phyloP scores from a whole-genome alignment of 2,329 filamentous ascomycete genomes.

The Seiridium cupressi region DNA sequence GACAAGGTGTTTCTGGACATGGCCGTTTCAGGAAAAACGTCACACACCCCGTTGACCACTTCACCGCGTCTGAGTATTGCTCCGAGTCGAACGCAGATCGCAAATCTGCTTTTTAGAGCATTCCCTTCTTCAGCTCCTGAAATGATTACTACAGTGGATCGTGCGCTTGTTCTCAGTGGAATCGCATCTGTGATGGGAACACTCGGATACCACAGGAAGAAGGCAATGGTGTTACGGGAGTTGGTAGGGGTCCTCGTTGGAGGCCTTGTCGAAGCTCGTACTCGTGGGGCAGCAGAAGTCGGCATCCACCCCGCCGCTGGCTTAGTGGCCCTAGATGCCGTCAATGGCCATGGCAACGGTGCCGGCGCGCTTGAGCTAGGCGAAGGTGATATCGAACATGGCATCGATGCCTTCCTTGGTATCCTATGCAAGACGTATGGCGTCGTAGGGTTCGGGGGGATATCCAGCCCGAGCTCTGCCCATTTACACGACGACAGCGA shows the following conservation, averaged over 20 bases:
- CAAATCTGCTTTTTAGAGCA: constrained; percentile 64
- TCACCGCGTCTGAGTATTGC: constrained; percentile 54
- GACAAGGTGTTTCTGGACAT: constrained; percentile 60
- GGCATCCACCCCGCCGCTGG: constrained; percentile 93
- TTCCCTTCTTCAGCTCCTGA: constrained; percentile 68
- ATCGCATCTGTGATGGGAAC: constrained; percentile 82
- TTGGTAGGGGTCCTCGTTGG: constrained; percentile 79
- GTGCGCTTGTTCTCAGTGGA: constrained; percentile 76
- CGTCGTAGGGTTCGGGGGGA: constrained; percentile 51
- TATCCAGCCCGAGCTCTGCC: constrained; percentile 22
- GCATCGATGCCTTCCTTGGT: constrained; percentile 62
- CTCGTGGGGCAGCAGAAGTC: constrained; percentile 90
- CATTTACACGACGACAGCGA: constrained; percentile 44
- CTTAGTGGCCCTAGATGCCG: constrained; percentile 67
- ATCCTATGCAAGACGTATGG: constrained; percentile 63
- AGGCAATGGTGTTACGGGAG: constrained; percentile 85
- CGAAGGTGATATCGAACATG: constrained; percentile 64
- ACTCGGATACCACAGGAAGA: constrained; percentile 82
- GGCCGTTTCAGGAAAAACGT: constrained; percentile 61
- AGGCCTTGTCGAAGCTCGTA: constrained; percentile 85
- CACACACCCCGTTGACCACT: constrained; percentile 47
- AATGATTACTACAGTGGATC: constrained; percentile 69
- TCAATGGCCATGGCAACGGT: constrained; percentile 46
- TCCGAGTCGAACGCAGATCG: constrained; percentile 62
- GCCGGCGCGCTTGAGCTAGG: constrained; percentile 58